Evolutionary conservation across 257 asterid genomes (phyloP), one percentile per base, ranked within the genome.

Genomic region (Plantago major): DNA sequence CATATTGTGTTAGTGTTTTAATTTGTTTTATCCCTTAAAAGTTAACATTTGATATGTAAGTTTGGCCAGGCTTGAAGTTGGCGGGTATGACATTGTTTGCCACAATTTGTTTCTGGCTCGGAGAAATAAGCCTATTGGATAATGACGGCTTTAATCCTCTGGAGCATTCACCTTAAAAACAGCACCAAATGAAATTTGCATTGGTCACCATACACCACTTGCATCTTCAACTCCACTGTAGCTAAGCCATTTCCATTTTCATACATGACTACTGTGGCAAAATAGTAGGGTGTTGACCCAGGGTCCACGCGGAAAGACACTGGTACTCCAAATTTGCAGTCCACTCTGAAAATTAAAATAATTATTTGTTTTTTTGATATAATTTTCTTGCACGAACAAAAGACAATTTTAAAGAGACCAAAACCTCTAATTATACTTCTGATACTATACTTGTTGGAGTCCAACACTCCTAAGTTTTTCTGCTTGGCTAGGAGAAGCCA

Each of bases 141-240:
- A 87, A 83, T 3, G 97, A 95, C 2, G 90, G 72, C 51, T 55
- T 48, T 30, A 81, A 59, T 30, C 66, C 44, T 38, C 40, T 17
- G 78, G 50, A 75, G 67, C 11, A 38, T 87, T 72, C 52, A 74
- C 58, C 76, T 77, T 87, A 86, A 84, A 87, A 37, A 85, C 84
- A 2, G 93, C 89, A 11, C 97, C 97, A 89, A 93, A 85, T 6
- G 86, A 83, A 44, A 45, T 79, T 46, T 74, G 74, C 96, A 90
- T 90, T 42, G 67, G 49, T 12, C 70, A 51, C 96, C 95, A 85
- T 50, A 67, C 49, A 10, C 77, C 81, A 3, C 67, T 47, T 0
- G 81, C 54, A 11, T 77, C 84, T 53, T 76, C 33, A 87, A 73
- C 51, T 80, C 84, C n/a, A 83, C 94, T 9, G 76, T 69, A 9